phyloP scores from a whole-genome alignment of 257 asterid genomes.

The Sherardia arvensis region DNA sequence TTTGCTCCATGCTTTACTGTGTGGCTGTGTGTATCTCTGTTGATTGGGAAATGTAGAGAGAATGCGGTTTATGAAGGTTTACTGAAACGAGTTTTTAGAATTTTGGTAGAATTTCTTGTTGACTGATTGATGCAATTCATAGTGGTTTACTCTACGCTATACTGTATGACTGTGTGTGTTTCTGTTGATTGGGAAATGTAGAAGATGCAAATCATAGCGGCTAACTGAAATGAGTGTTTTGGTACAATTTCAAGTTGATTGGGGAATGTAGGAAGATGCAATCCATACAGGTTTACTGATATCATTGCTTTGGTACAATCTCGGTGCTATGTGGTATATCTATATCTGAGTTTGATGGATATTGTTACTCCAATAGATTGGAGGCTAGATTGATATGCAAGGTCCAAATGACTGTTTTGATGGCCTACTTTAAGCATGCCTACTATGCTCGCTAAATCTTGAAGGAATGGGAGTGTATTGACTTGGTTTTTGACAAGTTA shows the following conservation, averaged over 20 bases:
- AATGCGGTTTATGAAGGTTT: not conserved
- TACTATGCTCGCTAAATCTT: not conserved
- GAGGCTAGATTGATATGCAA: not conserved
- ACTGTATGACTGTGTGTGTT: not conserved
- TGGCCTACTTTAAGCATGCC: too few relatives aligned
- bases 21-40: not conserved
- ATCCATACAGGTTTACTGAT: too few relatives aligned
- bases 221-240: not conserved
- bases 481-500: conserved; percentile 15
- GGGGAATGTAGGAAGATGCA: too few relatives aligned
- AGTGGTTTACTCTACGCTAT: not conserved
- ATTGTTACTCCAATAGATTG: not conserved
- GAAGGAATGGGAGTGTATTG: too few relatives aligned
- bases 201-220: not conserved
- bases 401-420: not conserved
- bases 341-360: not conserved
- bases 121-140: not conserved
- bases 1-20: not conserved
- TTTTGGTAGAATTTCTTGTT: not conserved
- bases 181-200: not conserved
- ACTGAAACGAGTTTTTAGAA: not conserved
- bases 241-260: not conserved
- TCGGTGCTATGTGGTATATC: too few relatives aligned
- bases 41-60: not conserved
- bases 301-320: too few relatives aligned